Base-by-base conservation (phyloP, 805 yeast genomes). In the Suhomyces pyralidae region DNA sequence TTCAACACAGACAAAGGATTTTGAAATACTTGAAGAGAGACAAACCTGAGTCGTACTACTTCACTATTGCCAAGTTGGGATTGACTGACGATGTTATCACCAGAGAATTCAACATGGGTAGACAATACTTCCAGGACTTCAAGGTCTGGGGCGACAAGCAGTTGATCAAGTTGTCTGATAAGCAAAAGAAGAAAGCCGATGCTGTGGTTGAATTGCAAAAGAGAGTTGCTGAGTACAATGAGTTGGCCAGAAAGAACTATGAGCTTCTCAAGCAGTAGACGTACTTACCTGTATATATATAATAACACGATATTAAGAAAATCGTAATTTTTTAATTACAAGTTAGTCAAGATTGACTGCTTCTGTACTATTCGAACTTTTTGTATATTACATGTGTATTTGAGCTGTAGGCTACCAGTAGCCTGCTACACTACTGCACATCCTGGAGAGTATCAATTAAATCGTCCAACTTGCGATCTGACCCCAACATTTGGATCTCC, bases 1-100 rank as follows among this genome's bases (percentile, higher is more conserved):
- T 92, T 22, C 98, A 93, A 70, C 84, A 86, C 61, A 85, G 99
- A 74, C 97, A 92, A 71, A 81, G 82, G 60, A 81, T 88, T 40
- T 78, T 93, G 61, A 83, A 84, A 70, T 94, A 93, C 67, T 79
- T 94, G 71, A 91, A 91, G 69, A 82, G 81, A 64, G 87, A 82
- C 64, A 74, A 90, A 57, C 90, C 97, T 14, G 81, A 89, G 67
- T 81, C 85, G 62, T 93, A 94, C 74, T 90, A 81, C 70, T 85
- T 90, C 85, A 79, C 96, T 45, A 84, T 93, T 55, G 88, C 87
- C 62, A 91, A 90, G 70, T 77, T 93, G 51, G 99, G 98, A 1
- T 78, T 93, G 57, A 83, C 88, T 40, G 98, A 93, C 70, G 85
- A 80, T 52, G 85, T 85, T 28, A 84, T 91, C 22, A 81, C 81